Conservation (phyloP, 495 filamentous ascomycete species). For the Venustampulla echinocandica region DNA sequence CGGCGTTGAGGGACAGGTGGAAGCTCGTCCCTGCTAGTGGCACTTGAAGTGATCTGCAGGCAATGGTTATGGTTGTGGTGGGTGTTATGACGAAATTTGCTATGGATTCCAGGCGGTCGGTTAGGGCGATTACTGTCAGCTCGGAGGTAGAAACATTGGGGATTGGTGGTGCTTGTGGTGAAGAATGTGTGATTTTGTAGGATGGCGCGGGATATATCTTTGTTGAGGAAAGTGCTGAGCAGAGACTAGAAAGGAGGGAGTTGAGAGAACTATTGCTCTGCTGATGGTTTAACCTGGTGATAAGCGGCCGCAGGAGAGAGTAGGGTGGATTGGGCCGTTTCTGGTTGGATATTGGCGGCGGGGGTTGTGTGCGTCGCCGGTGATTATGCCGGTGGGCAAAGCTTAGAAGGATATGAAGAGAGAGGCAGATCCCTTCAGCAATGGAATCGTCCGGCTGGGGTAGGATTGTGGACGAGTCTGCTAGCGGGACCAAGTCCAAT, state of each 20-base stretch:
- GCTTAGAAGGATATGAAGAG: constrained; percentile 60
- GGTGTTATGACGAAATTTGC: constrained; percentile 32
- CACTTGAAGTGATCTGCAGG: constrained; percentile 1
- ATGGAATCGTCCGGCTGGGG: constrained; percentile 27
- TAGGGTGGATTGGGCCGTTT: constrained; percentile 45
- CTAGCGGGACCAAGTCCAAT: constrained; percentile 58
- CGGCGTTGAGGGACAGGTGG: constrained; percentile 34
- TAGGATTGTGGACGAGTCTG: constrained; percentile 22
- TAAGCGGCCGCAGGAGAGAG: constrained; percentile 53
- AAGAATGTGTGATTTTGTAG: constrained; percentile 5
- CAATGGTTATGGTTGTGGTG: constrained; percentile 33
- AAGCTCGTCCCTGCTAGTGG: constrained; percentile 29
- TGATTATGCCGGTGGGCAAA: constrained; percentile 64
- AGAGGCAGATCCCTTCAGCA: constrained; percentile 48
- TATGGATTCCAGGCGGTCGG: constrained; percentile 34
- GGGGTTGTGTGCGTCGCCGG: constrained; percentile 49
- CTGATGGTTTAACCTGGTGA: constrained; percentile 56
- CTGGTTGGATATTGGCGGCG: constrained; percentile 46
- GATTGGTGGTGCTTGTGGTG: neutral
- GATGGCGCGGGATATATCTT: constrained; percentile 23
- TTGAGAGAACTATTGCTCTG: constrained; percentile 32
- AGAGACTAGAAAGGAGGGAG: constrained; percentile 31
- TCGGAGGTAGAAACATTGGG: constrained; percentile 27
- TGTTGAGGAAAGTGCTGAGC: constrained; percentile 32
- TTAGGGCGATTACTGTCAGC: constrained; percentile 31